Conservation (phyloP, 305 asterid species). For the Coffea humblotiana region DNA sequence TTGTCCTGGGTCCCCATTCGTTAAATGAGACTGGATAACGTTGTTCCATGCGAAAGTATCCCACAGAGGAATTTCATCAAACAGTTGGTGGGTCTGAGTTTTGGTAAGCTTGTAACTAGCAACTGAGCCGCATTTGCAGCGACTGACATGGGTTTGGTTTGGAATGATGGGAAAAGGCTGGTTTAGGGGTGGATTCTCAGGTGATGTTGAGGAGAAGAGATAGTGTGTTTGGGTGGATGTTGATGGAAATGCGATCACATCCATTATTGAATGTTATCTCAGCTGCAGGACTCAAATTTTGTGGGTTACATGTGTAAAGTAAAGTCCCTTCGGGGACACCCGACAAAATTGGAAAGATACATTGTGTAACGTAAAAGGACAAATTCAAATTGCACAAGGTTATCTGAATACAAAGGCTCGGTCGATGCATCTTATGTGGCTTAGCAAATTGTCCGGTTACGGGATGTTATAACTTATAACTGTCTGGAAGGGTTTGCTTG, state of each 20-base stretch:
- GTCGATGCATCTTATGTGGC: too few species aligned
- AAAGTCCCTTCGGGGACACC: too few species aligned
- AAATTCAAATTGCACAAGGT: neutral
- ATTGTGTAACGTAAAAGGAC: neutral
- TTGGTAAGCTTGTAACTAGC: neutral
- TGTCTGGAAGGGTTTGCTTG: too few species aligned
- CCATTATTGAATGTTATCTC: conserved; percentile 4
- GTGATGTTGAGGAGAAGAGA: neutral
- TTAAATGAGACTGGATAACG: conserved; percentile 28
- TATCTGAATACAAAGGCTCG: too few species aligned
- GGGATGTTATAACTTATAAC: too few species aligned
- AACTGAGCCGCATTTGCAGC: conserved; percentile 15
- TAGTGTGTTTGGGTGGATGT: neutral
- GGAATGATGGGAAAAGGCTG: neutral
- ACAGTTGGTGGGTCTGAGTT: conserved; percentile 21
- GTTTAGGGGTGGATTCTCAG: neutral
- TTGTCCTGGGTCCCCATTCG: conserved; percentile 7
- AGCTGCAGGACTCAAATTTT: neutral
- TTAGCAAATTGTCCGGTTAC: too few species aligned
- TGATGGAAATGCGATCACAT: neutral
- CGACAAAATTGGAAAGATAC: conserved; percentile 43
- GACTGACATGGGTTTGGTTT: neutral
- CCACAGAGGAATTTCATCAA: conserved; percentile 20
- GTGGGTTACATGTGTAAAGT: neutral
- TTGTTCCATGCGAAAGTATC: conserved; percentile 35